These are phyloP conservation scores for Dactylellina leptospora DNA, from an alignment of 2,329 filamentous ascomycete species.

Conservation along the genomic window DNA sequence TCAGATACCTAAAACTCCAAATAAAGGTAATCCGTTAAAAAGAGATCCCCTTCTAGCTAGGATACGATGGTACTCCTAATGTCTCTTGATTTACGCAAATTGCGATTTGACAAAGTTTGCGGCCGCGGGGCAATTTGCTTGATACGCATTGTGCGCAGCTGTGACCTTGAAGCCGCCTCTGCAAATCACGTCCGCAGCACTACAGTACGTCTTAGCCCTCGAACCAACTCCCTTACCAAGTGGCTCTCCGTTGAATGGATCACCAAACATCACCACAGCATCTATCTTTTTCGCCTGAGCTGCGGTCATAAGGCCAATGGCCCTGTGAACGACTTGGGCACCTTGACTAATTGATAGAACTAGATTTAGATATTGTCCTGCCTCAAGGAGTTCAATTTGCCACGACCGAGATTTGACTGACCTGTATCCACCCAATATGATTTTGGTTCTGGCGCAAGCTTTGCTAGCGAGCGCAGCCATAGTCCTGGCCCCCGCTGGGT, in stretches of 20 bases:
- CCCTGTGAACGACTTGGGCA: constrained; percentile 58
- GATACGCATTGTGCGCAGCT: constrained; percentile 55
- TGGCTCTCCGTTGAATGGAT: constrained; percentile 49
- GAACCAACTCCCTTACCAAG: constrained; percentile 4
- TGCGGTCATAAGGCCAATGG: constrained; percentile 53
- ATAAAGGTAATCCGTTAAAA: no score
- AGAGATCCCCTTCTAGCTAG: no score
- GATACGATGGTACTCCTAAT: no score
- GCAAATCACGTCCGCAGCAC: constrained; percentile 57
- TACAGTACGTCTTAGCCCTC: constrained; percentile 56
- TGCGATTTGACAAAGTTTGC: constrained; percentile 51
- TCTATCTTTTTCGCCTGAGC: constrained; percentile 54
- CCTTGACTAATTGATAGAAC: constrained; percentile 56
- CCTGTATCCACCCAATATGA: constrained; percentile 23
- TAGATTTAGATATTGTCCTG: no score
- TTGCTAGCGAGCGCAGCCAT: constrained; percentile 3
- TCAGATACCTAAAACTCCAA: no score
- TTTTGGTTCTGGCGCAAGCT: background rate
- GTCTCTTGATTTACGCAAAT: constrained; percentile 11
- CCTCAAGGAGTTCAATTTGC: background rate
- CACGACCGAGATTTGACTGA: background rate
- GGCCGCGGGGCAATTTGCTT: constrained; percentile 43
- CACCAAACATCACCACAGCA: constrained; percentile 58
- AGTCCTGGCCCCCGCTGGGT: constrained; percentile 41
- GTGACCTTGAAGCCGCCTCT: constrained; percentile 55